phyloP scores from a whole-genome alignment of 2,329 filamentous ascomycete species.

The Claviceps lovelessii region DNA sequence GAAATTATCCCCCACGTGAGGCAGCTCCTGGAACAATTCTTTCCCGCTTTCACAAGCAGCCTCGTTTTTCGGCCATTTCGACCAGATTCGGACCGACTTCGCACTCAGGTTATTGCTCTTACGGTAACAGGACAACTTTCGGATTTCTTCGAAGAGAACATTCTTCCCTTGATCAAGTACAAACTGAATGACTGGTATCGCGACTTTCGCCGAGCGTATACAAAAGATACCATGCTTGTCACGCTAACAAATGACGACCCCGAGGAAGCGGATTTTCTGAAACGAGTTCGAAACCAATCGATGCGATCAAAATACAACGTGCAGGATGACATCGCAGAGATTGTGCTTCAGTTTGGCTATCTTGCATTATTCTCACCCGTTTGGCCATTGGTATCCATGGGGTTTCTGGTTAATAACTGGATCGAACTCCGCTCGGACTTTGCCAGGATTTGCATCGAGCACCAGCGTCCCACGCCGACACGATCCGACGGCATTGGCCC shows the following conservation, averaged over 20 bases:
- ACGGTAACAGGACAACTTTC: conserved; percentile 60
- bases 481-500: conserved; percentile 62
- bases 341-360: conserved; percentile 62
- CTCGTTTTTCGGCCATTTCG: conserved; percentile 41
- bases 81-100: conserved; percentile 50
- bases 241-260: conserved; percentile 39
- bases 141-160: conserved; percentile 56
- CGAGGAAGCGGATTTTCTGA: conserved; percentile 49
- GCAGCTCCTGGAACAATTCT: conserved; percentile 38
- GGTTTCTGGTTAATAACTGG: conserved; percentile 66
- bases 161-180: conserved; percentile 55
- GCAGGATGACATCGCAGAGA: conserved; percentile 57
- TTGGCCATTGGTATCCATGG: conserved; percentile 59
- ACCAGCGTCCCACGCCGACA: conserved; percentile 53
- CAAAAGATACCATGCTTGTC: conserved; percentile 30
- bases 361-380: conserved; percentile 59
- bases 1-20: conserved; percentile 54
- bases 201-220: conserved; percentile 20
- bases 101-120: conserved; percentile 62
- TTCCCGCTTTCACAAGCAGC: conserved; percentile 29
- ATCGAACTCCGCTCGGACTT: conserved; percentile 64
- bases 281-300: conserved; percentile 50
- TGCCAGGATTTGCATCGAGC: conserved; percentile 61
- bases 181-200: conserved; percentile 33
- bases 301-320: conserved; percentile 58